Base-by-base conservation (phyloP, 192 early-diverging fungal species). In the Backusella liffmaniae region DNA sequence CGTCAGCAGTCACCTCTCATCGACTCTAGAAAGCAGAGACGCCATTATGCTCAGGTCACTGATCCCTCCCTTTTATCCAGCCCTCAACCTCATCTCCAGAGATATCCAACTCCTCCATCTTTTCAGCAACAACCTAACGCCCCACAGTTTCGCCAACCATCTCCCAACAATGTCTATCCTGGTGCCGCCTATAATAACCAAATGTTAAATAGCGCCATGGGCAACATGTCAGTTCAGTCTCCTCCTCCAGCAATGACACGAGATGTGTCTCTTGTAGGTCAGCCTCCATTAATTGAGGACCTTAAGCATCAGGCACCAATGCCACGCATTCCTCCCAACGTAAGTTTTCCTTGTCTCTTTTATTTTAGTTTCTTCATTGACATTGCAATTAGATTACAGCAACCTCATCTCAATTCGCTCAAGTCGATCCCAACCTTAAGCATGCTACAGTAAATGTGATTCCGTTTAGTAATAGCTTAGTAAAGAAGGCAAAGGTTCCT, bases 381-480 rank as follows among this genome's bases (percentile, higher is more conserved):
- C 15, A 13, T 32, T 41, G 41, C 46, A 44, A 75, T 1, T 37
- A 76, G 75, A 76, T 70, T 70, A 41, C 75, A 21, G 68, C 34
- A n/a, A 59, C 42, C 15, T 71, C 67, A 30, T 46, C 70, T 16
- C n/a, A 51, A 5, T 10, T 42, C 80, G 86, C 91, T 21, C 94
- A 92, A 76, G 86, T 85, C 83, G 94, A 91, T 79, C 95, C 96
- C 30, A 83, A 93, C n/a, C 94, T 95, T 79, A 87, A 95, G 70
- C 90, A 96, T 74, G 85, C 94, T 76, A 96, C 97, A 1, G 91
- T 93, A 29, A 94, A 95, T 86, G 91, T 92, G 67, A 82, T 98
- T 30, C 96, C 97, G 26, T 85, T 87, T 66, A 94, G 91, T 1
- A 92, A 93, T 49, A 93, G 95, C 56, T 83, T 97, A 34, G 80